Base-by-base conservation (phyloP, 768 basidiomycete species). In the Russula lepida region DNA sequence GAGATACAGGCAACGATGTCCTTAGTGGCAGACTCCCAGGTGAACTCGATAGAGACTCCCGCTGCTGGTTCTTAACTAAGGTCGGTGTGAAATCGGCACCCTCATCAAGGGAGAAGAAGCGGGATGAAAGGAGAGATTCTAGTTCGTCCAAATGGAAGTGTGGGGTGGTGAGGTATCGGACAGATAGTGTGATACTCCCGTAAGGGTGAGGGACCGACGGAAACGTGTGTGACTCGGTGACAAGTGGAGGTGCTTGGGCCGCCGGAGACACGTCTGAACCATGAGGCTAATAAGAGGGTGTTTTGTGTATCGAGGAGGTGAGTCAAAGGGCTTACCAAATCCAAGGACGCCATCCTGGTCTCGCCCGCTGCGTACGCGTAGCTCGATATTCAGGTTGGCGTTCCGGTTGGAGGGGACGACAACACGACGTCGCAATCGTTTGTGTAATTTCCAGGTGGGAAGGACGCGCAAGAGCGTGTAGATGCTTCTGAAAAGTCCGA, bases 401-500 rank as follows among this genome's bases (percentile, higher is more conserved):
- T 73, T 75, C 62, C 77, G 72, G 65, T 68, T 70, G 13, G 68
- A 77, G 7, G 62, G 62, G 15, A 58, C 41, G 23, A 44, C 35
- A 46, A 70, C 71, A 71, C 69, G 77, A 32, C 75, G 74, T 62
- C 83, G 77, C 41, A 86, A 75, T 53, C 82, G 82, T 69, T 81
- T 84, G 71, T 80, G 80, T 54, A 86, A 79, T 70, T 81, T 85
- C 88, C 89, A 92, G 0, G 86, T 77, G 19, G 90, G 90, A 4
- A 91, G 78, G 27, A 89, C 78, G 56, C 88, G 80, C 49, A 92
- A 77, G 46, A 92, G 72, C 55, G 83, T 85, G 76, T 76, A 92
- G 6, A 89, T 69, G 69, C 87, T 88, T 53, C 90, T 80, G 75
- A 92, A 92, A 21, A 91, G 79, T 33, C 87, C 80, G 68, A 92